These are phyloP conservation scores for Protea cynaroides DNA, from an alignment of 164 flowering plant species.

Conservation along the genomic window DNA sequence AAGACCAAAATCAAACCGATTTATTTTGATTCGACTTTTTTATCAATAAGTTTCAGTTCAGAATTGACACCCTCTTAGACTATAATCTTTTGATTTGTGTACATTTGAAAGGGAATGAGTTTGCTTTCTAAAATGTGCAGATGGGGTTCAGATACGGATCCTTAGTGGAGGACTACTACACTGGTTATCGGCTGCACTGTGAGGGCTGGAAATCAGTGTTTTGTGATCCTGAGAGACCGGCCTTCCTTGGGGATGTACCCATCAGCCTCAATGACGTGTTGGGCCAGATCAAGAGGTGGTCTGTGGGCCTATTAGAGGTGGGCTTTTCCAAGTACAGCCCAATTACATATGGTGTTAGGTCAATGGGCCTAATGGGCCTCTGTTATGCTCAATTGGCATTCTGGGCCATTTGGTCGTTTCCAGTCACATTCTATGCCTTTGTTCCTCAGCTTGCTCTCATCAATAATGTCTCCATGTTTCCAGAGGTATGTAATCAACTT, in stretches of 20 bases:
- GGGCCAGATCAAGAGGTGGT: slow-evolving; percentile 61
- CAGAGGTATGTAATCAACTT: slow-evolving; percentile 65
- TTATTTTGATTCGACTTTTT: no score
- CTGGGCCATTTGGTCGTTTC: slow-evolving; percentile 48
- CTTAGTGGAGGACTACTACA: slow-evolving; percentile 64
- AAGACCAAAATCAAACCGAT: no score
- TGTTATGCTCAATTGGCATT: slow-evolving; percentile 31
- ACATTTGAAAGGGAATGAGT: no score
- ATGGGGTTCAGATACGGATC: slow-evolving; percentile 82
- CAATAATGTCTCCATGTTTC: slow-evolving; percentile 38
- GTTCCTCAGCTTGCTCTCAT: slow-evolving; percentile 53
- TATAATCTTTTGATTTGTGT: no score
- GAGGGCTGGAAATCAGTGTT: slow-evolving; percentile 75
- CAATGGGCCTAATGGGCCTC: slow-evolving; percentile 42
- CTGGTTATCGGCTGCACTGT: slow-evolving; percentile 61
- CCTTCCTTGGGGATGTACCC: slow-evolving; percentile 66
- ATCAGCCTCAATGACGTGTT: slow-evolving; percentile 41
- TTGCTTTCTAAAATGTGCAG: slow-evolving; percentile 22
- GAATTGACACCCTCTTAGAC: no score
- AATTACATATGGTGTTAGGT: slow-evolving; percentile 33
- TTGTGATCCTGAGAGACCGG: no score
- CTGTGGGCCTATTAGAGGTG: slow-evolving; percentile 50
- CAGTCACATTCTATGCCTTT: slow-evolving; percentile 38
- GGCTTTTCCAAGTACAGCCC: slow-evolving; percentile 46
- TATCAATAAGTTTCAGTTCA: no score